A percentile compares a stretch with the other conserved stretches of the same genome.
Evolutionary conservation across 345 rosid species (phyloP).

Genomic region (Ricinus communis): DNA sequence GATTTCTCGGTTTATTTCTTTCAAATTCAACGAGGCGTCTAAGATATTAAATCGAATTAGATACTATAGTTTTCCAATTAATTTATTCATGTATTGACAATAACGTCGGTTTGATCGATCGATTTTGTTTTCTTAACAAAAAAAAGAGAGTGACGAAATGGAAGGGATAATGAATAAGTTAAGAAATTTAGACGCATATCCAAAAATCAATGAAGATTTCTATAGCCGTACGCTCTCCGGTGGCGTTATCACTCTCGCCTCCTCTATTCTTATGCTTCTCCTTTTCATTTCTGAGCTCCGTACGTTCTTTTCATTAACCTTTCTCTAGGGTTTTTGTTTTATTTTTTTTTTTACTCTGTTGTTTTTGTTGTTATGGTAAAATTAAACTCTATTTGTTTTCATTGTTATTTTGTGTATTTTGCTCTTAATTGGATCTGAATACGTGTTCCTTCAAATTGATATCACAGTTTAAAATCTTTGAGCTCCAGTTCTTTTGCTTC

Average conservation of each 20-base stretch:
- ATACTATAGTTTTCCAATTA: background rate
- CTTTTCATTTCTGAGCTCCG: constrained; percentile 98
- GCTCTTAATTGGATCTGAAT: no score
- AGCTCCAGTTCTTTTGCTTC: no score
- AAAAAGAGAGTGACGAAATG: no score
- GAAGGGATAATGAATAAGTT: constrained; percentile 69
- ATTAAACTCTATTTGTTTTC: no score
- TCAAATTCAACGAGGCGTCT: background rate
- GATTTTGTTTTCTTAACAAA: background rate
- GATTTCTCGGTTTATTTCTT: background rate
- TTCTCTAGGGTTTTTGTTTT: background rate
- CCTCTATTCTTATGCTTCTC: constrained; percentile 87
- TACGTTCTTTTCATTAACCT: constrained; percentile 25
- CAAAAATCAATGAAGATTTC: constrained; percentile 95
- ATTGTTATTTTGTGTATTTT: background rate
- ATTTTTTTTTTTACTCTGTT: background rate
- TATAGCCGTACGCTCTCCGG: constrained; percentile 95
- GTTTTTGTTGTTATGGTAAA: no score
- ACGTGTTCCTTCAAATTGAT: no score
- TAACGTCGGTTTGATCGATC: background rate
- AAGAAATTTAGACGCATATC: constrained; percentile 89
- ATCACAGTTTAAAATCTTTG: no score
- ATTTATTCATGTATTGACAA: background rate
- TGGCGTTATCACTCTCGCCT: constrained; percentile 80
- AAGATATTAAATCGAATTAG: background rate